Conservation (phyloP, 768 basidiomycete genomes). For the Collybia nuda region DNA sequence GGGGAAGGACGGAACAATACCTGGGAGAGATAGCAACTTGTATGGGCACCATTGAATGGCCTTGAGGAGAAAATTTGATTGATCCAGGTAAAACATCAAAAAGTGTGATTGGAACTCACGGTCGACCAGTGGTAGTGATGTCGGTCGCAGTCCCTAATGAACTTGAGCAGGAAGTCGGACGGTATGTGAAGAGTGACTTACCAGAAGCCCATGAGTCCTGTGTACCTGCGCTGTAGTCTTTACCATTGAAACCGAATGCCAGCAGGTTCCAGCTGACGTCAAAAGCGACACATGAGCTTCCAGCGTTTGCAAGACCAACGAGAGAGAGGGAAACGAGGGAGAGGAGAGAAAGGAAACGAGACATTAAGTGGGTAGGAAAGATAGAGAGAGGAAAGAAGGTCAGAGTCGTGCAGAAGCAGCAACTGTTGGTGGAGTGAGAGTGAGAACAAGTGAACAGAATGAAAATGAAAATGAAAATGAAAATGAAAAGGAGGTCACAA, state of each 20-base stretch:
- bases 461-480: neutral
- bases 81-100: slow-evolving; percentile 4
- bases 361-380: slow-evolving; percentile 8
- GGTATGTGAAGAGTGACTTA: slow-evolving; percentile 27
- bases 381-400: neutral
- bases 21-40: slow-evolving; percentile 74
- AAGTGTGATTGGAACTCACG: slow-evolving; percentile 48
- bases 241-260: slow-evolving; percentile 79
- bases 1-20: slow-evolving; percentile 25
- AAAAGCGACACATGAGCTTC: slow-evolving; percentile 66
- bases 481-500: neutral
- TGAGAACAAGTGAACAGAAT: too few species aligned
- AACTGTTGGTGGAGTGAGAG: neutral
- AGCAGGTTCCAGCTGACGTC: slow-evolving; percentile 82
- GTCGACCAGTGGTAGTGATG: slow-evolving; percentile 73
- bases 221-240: slow-evolving; percentile 81
- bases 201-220: slow-evolving; percentile 65
- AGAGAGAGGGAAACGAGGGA: slow-evolving; percentile 18
- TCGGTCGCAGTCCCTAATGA: slow-evolving; percentile 54
- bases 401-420: slow-evolving; percentile 2
- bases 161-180: slow-evolving; percentile 5
- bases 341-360: slow-evolving; percentile 10
- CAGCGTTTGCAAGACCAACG: slow-evolving; percentile 14
- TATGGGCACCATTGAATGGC: slow-evolving; percentile 61
- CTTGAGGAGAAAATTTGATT: slow-evolving; percentile 27